phyloP scores from a whole-genome alignment of 129 eudicot species.

The Lonicera japonica region DNA sequence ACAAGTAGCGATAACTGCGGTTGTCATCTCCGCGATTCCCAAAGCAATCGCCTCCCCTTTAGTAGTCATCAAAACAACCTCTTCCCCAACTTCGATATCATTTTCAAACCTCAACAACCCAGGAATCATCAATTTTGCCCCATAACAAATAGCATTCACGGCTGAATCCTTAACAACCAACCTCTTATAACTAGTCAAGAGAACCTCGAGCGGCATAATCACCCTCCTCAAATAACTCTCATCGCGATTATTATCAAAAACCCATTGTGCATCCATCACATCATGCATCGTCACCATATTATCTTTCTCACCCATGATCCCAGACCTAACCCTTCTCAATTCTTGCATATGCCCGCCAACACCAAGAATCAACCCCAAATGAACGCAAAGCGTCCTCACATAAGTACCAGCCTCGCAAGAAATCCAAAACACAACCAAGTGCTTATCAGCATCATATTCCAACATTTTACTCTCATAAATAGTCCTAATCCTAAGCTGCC shows the following conservation, averaged over 20 bases:
- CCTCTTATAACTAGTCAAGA: constrained; percentile 82
- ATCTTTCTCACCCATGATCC: constrained; percentile 87
- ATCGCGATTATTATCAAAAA: constrained; percentile 66
- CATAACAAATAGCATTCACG: constrained; percentile 88
- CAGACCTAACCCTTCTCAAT: constrained; percentile 80
- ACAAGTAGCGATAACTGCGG: constrained; percentile 92
- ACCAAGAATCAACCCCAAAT: constrained; percentile 78
- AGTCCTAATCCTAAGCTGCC: constrained; percentile 83
- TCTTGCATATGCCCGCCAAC: constrained; percentile 95
- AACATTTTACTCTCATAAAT: constrained; percentile 76
- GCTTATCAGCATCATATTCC: constrained; percentile 70
- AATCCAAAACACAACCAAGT: constrained; percentile 92
- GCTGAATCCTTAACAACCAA: constrained; percentile 85
- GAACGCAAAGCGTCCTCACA: constrained; percentile 92
- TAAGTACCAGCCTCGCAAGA: constrained; percentile 90
- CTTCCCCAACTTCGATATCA: constrained; percentile 68
- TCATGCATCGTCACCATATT: constrained; percentile 93
- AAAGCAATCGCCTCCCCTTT: constrained; percentile 87
- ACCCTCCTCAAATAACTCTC: constrained; percentile 75
- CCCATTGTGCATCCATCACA: constrained; percentile 92
- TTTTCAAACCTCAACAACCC: constrained; percentile 87
- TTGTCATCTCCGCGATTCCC: constrained; percentile 90
- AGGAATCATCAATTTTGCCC: constrained; percentile 89
- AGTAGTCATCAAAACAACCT: constrained; percentile 86
- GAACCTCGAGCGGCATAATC: constrained; percentile 76